Conservation (phyloP, 345 rosid species). For the Turnera subulata region DNA sequence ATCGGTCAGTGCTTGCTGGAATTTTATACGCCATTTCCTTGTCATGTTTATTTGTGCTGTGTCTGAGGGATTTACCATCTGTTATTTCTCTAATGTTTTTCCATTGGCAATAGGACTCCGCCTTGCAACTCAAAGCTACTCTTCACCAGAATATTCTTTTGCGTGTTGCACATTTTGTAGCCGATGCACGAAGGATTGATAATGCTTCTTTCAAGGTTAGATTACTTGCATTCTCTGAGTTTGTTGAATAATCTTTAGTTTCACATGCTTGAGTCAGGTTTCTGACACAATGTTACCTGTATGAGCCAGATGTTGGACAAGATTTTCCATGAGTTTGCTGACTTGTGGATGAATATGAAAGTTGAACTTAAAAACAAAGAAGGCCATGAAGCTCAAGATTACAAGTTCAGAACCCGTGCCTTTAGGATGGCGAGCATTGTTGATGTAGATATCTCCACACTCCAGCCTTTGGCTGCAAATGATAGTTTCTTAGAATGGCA, state of each 20-base stretch:
- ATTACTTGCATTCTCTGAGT: constrained; percentile 9
- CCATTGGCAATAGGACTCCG: constrained; percentile 41
- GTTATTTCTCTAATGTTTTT: constrained; percentile 11
- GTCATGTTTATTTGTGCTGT: not conserved
- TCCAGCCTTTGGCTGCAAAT: constrained; percentile 45
- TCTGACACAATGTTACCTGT: constrained; percentile 24
- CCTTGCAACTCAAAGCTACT: constrained; percentile 50
- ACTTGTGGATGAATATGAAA: constrained; percentile 77
- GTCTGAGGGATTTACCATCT: not conserved
- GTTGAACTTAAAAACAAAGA: constrained; percentile 56
- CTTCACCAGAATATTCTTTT: constrained; percentile 53
- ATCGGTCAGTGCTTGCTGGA: not conserved
- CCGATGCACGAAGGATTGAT: constrained; percentile 55
- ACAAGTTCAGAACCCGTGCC: constrained; percentile 73
- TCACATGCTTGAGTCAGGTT: constrained; percentile 1
- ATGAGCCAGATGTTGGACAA: constrained; percentile 56
- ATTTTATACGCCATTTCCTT: not conserved
- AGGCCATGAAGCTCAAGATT: constrained; percentile 50
- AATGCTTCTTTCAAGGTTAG: constrained; percentile 60
- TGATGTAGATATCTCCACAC: constrained; percentile 66
- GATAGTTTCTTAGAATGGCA: constrained; percentile 76
- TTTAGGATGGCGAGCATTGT: constrained; percentile 65
- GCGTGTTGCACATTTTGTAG: constrained; percentile 56
- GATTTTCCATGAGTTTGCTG: constrained; percentile 53
- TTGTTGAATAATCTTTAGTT: constrained; percentile 6